A percentile compares a stretch with the other conserved stretches of the same genome.
These are phyloP conservation scores for Colletotrichum sp. DNA, from an alignment of 2,329 filamentous ascomycete genomes.

Conservation along the genomic window DNA sequence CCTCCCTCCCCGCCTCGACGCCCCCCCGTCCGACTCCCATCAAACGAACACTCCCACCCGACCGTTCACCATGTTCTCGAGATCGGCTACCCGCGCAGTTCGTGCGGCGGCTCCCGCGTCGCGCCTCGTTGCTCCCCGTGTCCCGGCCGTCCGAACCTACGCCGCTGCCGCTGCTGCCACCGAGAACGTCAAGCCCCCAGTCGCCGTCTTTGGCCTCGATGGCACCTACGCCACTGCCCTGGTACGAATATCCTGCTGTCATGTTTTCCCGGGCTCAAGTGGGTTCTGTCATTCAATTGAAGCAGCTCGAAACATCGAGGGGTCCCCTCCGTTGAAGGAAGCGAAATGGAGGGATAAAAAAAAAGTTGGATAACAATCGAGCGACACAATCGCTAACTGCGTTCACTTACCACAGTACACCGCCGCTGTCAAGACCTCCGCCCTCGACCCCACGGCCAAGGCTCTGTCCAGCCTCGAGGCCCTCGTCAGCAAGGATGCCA, in stretches of 20 bases:
- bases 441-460: slow-evolving; percentile 85
- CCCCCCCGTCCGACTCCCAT: slow-evolving; percentile 10
- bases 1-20: slow-evolving; percentile 22
- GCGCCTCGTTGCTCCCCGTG: slow-evolving; percentile 57
- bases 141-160: slow-evolving; percentile 73
- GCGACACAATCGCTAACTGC: slow-evolving; percentile 34
- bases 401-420: slow-evolving; percentile 76
- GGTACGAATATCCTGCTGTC: slow-evolving; percentile 64
- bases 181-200: slow-evolving; percentile 79
- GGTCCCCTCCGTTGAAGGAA: not conserved
- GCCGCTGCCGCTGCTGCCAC: slow-evolving; percentile 68
- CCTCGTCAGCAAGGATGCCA: slow-evolving; percentile 81
- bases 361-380: not conserved
- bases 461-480: slow-evolving; percentile 74
- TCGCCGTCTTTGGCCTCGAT: slow-evolving; percentile 93
- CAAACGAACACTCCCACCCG: slow-evolving; percentile 6
- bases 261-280: not conserved
- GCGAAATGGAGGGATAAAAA: not conserved
- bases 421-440: slow-evolving; percentile 85
- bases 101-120: slow-evolving; percentile 61
- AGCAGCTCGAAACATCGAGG: not conserved
- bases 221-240: slow-evolving; percentile 98
- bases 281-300: slow-evolving; percentile 22
- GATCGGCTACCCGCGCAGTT: slow-evolving; percentile 62
- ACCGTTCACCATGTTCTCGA: slow-evolving; percentile 59